Percentiles rank a stretch among this genome's conserved stretches.
Evolutionary conservation across 768 basidiomycete species (phyloP).

Genomic region (Lactarius deliciosus): DNA sequence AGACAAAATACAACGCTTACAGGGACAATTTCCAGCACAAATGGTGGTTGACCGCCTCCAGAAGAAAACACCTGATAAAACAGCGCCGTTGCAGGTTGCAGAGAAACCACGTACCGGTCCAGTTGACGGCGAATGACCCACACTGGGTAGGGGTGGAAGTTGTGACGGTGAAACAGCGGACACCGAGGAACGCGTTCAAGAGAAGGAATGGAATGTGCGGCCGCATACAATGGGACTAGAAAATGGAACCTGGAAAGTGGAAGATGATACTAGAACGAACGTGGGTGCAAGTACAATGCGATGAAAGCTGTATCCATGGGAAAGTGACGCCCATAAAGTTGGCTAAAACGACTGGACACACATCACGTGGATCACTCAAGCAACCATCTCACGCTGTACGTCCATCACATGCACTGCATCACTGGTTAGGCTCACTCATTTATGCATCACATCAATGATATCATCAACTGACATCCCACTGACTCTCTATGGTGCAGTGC

Average conservation of each 20-base stretch:
- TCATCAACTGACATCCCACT: too few species aligned
- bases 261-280: not conserved
- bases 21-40: conserved; percentile 17
- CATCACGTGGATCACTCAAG: too few species aligned
- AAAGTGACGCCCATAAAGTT: not conserved
- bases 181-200: conserved; percentile 2
- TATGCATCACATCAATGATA: too few species aligned
- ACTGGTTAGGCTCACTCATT: too few species aligned
- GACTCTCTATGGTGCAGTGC: too few species aligned
- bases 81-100: not conserved
- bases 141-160: conserved; percentile 52
- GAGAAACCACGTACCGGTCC: conserved; percentile 50
- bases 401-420: too few species aligned
- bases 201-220: not conserved
- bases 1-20: conserved; percentile 10
- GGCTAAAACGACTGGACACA: too few species aligned
- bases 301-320: not conserved
- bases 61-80: conserved; percentile 1
- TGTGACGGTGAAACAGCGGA: conserved; percentile 47
- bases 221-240: not conserved
- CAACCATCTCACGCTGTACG: too few species aligned
- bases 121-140: conserved; percentile 57
- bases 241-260: not conserved
- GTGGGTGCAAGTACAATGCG: not conserved
- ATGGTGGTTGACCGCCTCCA: conserved; percentile 25